Evolutionary conservation across 1,139 yeast genomes (phyloP), one percentile per base, ranked within the genome.

Genomic region (Saccharomyces hybrid): DNA sequence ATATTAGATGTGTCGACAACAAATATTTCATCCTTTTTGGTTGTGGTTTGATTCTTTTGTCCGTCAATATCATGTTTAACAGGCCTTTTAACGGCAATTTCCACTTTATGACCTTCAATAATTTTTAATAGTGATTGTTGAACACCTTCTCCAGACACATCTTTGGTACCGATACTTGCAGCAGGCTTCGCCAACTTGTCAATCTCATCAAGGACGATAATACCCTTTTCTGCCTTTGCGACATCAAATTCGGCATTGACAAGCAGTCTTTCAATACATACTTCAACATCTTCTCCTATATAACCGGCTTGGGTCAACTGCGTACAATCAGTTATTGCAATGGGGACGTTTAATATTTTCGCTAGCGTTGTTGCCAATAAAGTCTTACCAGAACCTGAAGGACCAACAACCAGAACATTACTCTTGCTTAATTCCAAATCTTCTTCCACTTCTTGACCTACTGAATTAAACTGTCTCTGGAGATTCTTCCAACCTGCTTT

Each of bases 301-400:
- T 80, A 80, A 7, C 84, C 84, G 0, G 83, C 82, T 61, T 80
- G 83, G 0, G 84, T 80, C 57, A 80, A 61, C 48, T 80, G 78
- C 0, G 83, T 80, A 62, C 83, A 80, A 59, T 80, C 83, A 3
- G 80, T 77, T 11, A 80, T 78, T 0, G 81, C 75, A 48, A 79
- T 75, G 2, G 84, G 83, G 19, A 80, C 80, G 46, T 78, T 75
- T 48, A 80, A 61, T 1, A 74, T 69, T 34, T 71, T 70, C 0
- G 84, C 83, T 47, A 80, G 64, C 0, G 82, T 78, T 48, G 76
- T 73, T 0, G 83, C 83, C 44, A 80, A 69, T 27, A 79, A 61
- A 0, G 84, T 79, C 62, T 80, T 79, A 28, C 83, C 83, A 2
- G 81, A 76, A 0, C 83, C 83, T 5, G 81, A 77, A 0, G 83